These are phyloP conservation scores for Yarrowia hollandica DNA, from an alignment of 805 yeast species.

Conservation along the genomic window DNA sequence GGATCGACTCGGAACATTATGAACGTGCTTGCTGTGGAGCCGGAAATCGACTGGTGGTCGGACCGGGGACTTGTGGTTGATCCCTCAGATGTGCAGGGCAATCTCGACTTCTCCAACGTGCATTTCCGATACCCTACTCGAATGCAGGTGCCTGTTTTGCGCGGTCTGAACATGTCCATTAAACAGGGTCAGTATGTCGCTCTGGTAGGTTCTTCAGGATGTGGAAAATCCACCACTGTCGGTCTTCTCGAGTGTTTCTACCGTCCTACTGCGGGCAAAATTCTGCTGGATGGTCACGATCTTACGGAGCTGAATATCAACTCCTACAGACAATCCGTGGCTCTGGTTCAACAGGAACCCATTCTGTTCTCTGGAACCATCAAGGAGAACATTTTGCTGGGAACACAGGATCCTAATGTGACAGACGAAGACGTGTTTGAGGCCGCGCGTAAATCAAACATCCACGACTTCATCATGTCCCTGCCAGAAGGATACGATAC, in stretches of 20 bases:
- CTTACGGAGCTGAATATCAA: constrained; percentile 51
- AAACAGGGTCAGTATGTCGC: constrained; percentile 56
- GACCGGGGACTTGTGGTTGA: constrained; percentile 38
- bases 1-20: constrained; percentile 42
- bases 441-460: constrained; percentile 54
- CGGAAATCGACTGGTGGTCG: constrained; percentile 40
- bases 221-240: constrained; percentile 62
- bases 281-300: constrained; percentile 54
- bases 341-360: constrained; percentile 65
- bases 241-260: constrained; percentile 53
- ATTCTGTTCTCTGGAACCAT: constrained; percentile 56
- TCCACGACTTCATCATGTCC: constrained; percentile 55
- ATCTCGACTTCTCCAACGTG: constrained; percentile 56
- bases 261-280: constrained; percentile 50
- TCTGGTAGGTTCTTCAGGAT: constrained; percentile 66
- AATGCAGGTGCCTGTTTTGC: constrained; percentile 51
- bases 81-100: constrained; percentile 47
- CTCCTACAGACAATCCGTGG: constrained; percentile 53
- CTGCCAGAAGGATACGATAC: constrained; percentile 65
- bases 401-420: constrained; percentile 42
- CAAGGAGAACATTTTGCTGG: constrained; percentile 57
- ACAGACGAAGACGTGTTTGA: constrained; percentile 48
- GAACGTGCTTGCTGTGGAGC: constrained; percentile 40
- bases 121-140: constrained; percentile 67
- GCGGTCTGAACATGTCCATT: constrained; percentile 52